Conservation (phyloP, 164 flowering plant genomes). For the Protea cynaroides region DNA sequence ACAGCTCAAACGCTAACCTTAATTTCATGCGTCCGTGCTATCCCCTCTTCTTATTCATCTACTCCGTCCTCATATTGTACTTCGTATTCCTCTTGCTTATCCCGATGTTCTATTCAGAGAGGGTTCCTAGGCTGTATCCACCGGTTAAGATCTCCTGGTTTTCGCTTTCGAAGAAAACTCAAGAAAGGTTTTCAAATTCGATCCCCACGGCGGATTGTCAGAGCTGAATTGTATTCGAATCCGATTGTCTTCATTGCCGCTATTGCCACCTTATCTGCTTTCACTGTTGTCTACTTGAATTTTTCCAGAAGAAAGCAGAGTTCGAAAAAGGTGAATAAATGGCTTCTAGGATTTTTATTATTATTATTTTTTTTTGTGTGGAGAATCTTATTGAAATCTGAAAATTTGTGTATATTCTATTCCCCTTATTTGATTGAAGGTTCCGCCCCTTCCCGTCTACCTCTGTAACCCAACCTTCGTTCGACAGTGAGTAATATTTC, state of each 20-base stretch:
- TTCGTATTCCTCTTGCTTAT: constrained; percentile 10
- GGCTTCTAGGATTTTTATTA: no score
- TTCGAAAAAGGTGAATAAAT: constrained; percentile 15
- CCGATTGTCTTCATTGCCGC: constrained; percentile 35
- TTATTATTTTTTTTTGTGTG: not conserved
- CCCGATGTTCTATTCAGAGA: constrained; percentile 19
- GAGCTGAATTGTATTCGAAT: constrained; percentile 36
- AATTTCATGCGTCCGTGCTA: constrained; percentile 16
- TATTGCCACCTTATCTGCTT: constrained; percentile 40
- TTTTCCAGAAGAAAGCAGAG: constrained; percentile 17
- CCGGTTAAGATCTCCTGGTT: constrained; percentile 30
- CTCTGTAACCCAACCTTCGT: not conserved
- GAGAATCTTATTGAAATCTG: not conserved
- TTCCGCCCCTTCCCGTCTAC: no score
- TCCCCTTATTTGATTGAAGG: no score
- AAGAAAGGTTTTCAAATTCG: constrained; percentile 20
- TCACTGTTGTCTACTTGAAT: constrained; percentile 27
- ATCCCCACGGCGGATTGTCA: constrained; percentile 21
- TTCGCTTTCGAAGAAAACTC: constrained; percentile 20
- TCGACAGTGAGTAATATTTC: no score
- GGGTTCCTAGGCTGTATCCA: constrained; percentile 32
- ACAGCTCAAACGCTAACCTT: constrained; percentile 27
- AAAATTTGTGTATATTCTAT: not conserved
- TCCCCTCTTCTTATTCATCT: not conserved
- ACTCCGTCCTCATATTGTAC: not conserved